Evolutionary conservation across 805 yeast genomes (phyloP).

Genomic region (Candida multigemmis): DNA sequence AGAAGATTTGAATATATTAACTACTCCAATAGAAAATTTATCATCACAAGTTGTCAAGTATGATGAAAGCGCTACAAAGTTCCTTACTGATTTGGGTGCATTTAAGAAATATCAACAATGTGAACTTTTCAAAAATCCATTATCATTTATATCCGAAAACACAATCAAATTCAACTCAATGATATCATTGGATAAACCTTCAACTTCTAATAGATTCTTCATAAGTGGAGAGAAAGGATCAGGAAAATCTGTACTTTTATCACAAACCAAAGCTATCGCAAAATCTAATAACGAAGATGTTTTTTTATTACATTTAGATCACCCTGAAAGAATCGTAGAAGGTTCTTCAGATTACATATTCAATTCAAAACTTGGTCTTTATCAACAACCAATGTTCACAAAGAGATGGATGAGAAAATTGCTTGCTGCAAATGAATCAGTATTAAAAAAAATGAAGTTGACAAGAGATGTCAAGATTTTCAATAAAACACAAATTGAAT

Average conservation of each 20-base stretch:
- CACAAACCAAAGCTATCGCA: constrained; percentile 62
- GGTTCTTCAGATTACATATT: constrained; percentile 65
- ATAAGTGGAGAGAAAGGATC: constrained; percentile 66
- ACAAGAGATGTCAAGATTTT: constrained; percentile 24
- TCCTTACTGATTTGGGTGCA: constrained; percentile 46
- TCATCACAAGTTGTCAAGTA: constrained; percentile 20
- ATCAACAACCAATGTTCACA: constrained; percentile 74
- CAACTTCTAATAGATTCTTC: constrained; percentile 39
- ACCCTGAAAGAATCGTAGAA: constrained; percentile 52
- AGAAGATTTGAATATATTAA: constrained; percentile 6
- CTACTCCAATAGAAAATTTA: no score
- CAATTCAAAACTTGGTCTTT: constrained; percentile 38
- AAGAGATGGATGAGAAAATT: constrained; percentile 47
- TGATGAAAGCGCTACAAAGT: constrained; percentile 28
- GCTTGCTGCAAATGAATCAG: constrained; percentile 23
- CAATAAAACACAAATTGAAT: constrained; percentile 20
- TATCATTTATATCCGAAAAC: constrained; percentile 46
- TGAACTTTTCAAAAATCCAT: constrained; percentile 55
- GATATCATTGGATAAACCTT: constrained; percentile 20
- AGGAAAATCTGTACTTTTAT: constrained; percentile 67
- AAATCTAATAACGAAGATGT: constrained; percentile 19
- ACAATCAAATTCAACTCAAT: constrained; percentile 30
- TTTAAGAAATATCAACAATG: constrained; percentile 62
- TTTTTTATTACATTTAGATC: constrained; percentile 55
- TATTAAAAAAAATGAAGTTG: constrained; percentile 24